These are phyloP conservation scores for Botrytis hyacinthi DNA, from an alignment of 2,329 filamentous ascomycete species.

Conservation along the genomic window DNA sequence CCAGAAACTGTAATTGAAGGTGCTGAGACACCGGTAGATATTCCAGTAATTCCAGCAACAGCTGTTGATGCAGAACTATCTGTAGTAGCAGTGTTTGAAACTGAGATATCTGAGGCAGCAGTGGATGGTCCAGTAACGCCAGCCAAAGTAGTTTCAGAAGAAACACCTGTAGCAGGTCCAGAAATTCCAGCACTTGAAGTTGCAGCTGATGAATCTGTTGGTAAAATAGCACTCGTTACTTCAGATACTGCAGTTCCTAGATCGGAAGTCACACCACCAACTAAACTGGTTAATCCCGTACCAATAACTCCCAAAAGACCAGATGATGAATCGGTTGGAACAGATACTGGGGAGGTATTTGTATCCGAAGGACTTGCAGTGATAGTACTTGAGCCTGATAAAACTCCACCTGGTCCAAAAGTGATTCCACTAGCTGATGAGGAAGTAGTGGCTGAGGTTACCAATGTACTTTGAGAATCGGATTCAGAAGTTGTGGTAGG, in stretches of 20 bases:
- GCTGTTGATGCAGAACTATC: neutral
- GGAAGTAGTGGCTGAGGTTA: conserved; percentile 20
- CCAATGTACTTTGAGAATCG: neutral
- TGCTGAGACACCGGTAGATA: neutral
- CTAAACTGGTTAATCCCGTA: neutral
- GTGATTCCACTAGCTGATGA: conserved; percentile 32
- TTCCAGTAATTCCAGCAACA: neutral
- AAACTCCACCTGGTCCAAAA: conserved; percentile 36
- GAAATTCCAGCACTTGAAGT: neutral
- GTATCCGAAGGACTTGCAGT: conserved; percentile 19
- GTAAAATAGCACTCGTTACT: conserved; percentile 16
- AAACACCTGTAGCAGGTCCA: conserved; percentile 3
- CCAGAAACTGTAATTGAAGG: conserved; percentile 1
- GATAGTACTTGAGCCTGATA: conserved; percentile 23
- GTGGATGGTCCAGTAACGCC: neutral
- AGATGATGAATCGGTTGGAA: conserved; percentile 19
- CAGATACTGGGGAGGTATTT: conserved; percentile 19
- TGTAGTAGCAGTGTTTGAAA: neutral
- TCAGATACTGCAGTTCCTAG: conserved; percentile 15
- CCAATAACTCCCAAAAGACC: conserved; percentile 13
- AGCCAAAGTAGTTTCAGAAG: conserved; percentile 11
- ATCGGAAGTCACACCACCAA: conserved; percentile 8
- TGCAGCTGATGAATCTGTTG: neutral
- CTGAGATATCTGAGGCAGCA: neutral
- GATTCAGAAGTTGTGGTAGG: conserved; percentile 22